phyloP scores from a whole-genome alignment of 179 eudicot species.

The Amaranthus tricolor region DNA sequence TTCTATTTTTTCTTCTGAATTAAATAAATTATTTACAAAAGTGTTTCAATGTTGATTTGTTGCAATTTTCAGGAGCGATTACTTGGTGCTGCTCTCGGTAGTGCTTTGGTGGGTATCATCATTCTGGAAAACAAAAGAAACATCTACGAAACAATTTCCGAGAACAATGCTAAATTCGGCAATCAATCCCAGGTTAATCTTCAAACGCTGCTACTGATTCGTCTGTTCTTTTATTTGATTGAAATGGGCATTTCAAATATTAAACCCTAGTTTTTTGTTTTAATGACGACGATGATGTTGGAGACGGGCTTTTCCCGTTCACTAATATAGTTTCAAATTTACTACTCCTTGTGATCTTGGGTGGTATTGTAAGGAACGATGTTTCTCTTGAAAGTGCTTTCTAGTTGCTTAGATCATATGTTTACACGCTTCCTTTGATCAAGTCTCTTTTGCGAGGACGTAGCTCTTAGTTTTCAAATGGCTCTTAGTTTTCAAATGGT shows the following conservation, averaged over 20 bases:
- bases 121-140: constrained; percentile 60
- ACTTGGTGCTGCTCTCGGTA: constrained; percentile 73
- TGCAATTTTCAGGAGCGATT: constrained; percentile 67
- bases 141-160: constrained; percentile 49
- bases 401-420: too few relatives aligned
- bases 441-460: too few relatives aligned
- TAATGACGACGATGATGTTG: too few relatives aligned
- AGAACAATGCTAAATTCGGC: constrained; percentile 37
- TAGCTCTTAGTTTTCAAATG: too few relatives aligned
- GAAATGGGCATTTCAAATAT: not conserved
- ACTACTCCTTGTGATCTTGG: too few relatives aligned
- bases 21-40: not conserved
- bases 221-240: not conserved
- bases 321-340: too few relatives aligned
- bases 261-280: constrained; percentile 1
- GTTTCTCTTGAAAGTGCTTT: too few relatives aligned
- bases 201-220: not conserved
- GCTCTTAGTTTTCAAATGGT: too few relatives aligned
- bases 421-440: too few relatives aligned
- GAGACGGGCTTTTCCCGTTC: too few relatives aligned
- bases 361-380: too few relatives aligned
- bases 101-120: constrained; percentile 38
- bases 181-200: constrained; percentile 38
- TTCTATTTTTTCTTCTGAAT: not conserved
- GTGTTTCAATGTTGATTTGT: not conserved